Evolutionary conservation across 2,329 filamentous ascomycete genomes (phyloP).

Genomic region (Gyromitra esculenta): DNA sequence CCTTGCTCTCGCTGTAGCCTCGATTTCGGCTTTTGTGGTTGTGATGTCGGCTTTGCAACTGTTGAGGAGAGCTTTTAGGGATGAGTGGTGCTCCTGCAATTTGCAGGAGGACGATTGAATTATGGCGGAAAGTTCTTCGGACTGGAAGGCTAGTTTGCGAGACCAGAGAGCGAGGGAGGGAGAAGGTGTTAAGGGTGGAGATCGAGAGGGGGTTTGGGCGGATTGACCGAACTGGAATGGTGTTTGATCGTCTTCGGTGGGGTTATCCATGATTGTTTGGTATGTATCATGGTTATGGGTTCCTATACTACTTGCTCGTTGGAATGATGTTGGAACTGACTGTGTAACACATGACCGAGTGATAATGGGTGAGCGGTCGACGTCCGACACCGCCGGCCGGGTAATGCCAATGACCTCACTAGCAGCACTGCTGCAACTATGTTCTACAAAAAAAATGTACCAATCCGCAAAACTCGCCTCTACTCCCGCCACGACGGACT

Average conservation of each 20-base stretch:
- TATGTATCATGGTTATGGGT: neutral
- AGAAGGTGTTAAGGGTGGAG: neutral
- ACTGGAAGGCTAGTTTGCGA: constrained; percentile 23
- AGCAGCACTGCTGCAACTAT: neutral
- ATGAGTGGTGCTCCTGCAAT: neutral
- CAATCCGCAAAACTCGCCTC: neutral
- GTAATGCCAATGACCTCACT: constrained; percentile 12
- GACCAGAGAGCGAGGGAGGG: constrained; percentile 18
- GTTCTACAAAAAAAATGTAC: neutral
- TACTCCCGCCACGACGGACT: neutral
- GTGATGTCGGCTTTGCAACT: constrained; percentile 12
- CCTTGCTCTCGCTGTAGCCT: neutral
- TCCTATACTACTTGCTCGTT: too few relatives aligned
- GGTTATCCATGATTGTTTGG: neutral
- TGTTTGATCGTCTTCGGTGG: neutral
- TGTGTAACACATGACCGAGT: neutral
- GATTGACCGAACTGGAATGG: neutral
- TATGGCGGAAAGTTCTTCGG: constrained; percentile 19
- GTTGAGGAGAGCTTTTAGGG: constrained; percentile 11
- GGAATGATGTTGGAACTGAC: neutral
- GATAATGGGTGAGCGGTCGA: constrained; percentile 5
- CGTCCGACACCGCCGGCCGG: neutral
- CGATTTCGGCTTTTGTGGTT: constrained; percentile 3
- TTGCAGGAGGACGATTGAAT: constrained; percentile 9
- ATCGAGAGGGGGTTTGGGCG: neutral